Evolutionary conservation across 805 yeast genomes (phyloP).

Genomic region (Teunomyces gatunensis): DNA sequence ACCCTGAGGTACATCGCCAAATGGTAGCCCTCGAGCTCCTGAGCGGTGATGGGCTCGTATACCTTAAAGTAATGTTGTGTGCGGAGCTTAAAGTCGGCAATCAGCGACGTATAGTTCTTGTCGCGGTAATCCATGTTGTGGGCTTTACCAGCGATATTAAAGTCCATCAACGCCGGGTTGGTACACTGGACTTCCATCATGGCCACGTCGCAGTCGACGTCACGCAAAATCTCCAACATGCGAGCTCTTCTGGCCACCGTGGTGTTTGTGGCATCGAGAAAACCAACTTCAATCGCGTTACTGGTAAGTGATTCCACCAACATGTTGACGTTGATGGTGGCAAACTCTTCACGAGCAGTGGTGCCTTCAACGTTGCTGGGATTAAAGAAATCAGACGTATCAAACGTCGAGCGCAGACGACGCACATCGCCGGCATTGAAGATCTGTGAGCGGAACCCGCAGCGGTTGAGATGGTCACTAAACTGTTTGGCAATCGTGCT

Average conservation of each 20-base stretch:
- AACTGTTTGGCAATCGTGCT: slow-evolving; percentile 37
- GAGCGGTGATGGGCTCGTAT: slow-evolving; percentile 27
- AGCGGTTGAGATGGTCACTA: slow-evolving; percentile 24
- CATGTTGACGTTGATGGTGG: slow-evolving; percentile 30
- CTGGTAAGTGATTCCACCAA: slow-evolving; percentile 29
- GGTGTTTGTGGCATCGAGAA: slow-evolving; percentile 45
- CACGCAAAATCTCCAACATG: slow-evolving; percentile 25
- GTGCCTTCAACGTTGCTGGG: slow-evolving; percentile 30
- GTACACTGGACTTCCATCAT: slow-evolving; percentile 60
- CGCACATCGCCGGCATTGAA: slow-evolving; percentile 56
- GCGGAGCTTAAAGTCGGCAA: slow-evolving; percentile 58
- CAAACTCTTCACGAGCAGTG: slow-evolving; percentile 35
- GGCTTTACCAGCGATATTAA: slow-evolving; percentile 64
- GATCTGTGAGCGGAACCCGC: slow-evolving; percentile 22
- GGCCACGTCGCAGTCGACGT: slow-evolving; percentile 40
- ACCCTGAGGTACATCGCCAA: slow-evolving; percentile 23
- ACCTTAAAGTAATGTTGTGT: slow-evolving; percentile 47
- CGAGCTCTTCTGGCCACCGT: slow-evolving; percentile 31
- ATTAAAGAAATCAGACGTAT: slow-evolving; percentile 37
- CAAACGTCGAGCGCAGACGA: slow-evolving; percentile 28
- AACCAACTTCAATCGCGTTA: slow-evolving; percentile 31
- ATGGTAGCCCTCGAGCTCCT: slow-evolving; percentile 21
- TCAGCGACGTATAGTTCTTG: slow-evolving; percentile 50
- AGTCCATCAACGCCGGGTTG: slow-evolving; percentile 50
- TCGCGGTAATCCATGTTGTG: slow-evolving; percentile 58